A percentile compares a stretch with the other conserved stretches of the same genome.
Evolutionary conservation across 1,284 basidiomycete species (phyloP).

Genomic region (Ceratobasidium theobromae): DNA sequence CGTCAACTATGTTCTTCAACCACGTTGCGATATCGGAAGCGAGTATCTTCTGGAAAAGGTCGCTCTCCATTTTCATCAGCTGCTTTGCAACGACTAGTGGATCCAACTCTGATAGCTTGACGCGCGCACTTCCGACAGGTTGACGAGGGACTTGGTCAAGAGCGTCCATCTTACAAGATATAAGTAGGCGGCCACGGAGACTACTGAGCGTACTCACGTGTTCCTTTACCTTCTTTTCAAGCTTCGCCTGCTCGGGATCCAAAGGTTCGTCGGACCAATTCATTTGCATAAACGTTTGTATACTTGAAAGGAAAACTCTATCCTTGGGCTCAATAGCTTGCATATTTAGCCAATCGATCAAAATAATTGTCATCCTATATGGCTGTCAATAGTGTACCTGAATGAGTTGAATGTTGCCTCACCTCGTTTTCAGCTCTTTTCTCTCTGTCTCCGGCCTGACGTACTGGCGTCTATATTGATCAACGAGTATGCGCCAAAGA

Average conservation of each 20-base stretch:
- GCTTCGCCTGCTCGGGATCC: neutral
- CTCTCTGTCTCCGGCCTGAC: neutral
- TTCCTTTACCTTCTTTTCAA: neutral
- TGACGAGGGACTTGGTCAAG: neutral
- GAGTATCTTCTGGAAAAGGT: constrained; percentile 23
- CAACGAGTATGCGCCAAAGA: neutral
- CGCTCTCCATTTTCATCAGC: constrained; percentile 19
- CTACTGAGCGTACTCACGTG: neutral
- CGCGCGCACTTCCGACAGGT: neutral
- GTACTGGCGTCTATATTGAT: constrained; percentile 2
- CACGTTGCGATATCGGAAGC: constrained; percentile 15
- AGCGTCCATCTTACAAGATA: neutral
- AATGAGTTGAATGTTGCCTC: too few relatives aligned
- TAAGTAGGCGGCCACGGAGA: neutral
- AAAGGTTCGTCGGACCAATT: neutral
- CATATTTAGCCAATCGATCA: constrained; percentile 11
- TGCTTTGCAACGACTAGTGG: constrained; percentile 2
- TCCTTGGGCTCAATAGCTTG: constrained; percentile 20
- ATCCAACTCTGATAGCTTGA: neutral
- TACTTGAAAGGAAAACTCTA: neutral
- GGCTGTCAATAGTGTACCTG: too few relatives aligned
- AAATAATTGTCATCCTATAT: neutral
- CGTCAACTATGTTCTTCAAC: constrained; percentile 23
- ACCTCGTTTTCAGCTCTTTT: too few relatives aligned
- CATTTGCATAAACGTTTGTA: constrained; percentile 4